Evolutionary conservation across 2,329 filamentous ascomycete species (phyloP), one percentile per base, ranked within the genome.

Genomic region (Eutypella sp.): DNA sequence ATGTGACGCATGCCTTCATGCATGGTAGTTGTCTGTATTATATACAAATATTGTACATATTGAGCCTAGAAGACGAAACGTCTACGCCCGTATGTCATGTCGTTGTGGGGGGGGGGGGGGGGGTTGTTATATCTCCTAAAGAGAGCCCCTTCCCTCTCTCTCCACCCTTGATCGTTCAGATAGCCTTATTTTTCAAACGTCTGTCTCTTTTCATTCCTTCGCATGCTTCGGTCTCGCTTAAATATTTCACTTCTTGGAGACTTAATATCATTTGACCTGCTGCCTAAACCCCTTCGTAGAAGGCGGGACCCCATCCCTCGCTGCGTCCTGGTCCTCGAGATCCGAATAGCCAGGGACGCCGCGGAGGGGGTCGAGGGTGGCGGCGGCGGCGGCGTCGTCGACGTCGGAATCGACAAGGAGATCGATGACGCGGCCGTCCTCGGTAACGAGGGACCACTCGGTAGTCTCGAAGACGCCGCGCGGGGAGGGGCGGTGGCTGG

Each of bases 361-460:
- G 57, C 65, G 68, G 63, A 93, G 90, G 36, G 88, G 87, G 72
- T 93, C 58, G 29, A 6, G 5, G 45, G 70, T 61, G 47, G 75
- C 65, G 24, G 66, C 73, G 54, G 64, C 67, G 62, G 91, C 89
- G 37, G 87, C 85, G 70, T 91, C 75, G 48, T 69, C 73, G 4
- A 87, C 85, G 70, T 91, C 75, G 48, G 69, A 73, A 4, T 77
- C 81, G 56, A 87, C 82, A 51, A 96, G 74, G 64, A 99, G 68
- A 61, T 95, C 85, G 54, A 96, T 68, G 63, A 68, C 73, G 37
- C 53, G 55, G 34, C 78, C 77, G 54, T 85, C 80, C 42, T 73
- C 73, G 51, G 80, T 82, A 64, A 84, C 81, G 57, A 99, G 71
- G 62, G 85, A 93, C 91, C 92, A 99, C 73, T 91, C 87, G 47